A percentile compares a stretch with the other conserved stretches of the same genome.
phyloP scores from a whole-genome alignment of 2,329 filamentous ascomycete genomes.

The Exophiala sp. region DNA sequence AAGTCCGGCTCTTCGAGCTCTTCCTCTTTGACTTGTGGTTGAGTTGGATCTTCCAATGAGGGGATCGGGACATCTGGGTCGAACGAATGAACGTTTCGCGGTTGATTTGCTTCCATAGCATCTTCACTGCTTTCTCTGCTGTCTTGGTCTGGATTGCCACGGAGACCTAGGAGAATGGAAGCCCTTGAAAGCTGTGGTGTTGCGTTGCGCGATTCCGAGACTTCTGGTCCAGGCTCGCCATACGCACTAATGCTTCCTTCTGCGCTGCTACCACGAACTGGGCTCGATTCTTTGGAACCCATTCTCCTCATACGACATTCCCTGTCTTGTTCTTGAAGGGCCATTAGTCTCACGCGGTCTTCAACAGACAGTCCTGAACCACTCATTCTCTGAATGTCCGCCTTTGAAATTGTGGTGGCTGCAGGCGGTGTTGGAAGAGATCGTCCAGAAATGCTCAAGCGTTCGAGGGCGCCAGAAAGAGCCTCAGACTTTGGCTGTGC shows the following conservation, averaged over 20 bases:
- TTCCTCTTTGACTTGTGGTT: slow-evolving; percentile 56
- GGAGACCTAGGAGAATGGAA: slow-evolving; percentile 81
- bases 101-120: slow-evolving; percentile 29
- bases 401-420: slow-evolving; percentile 65
- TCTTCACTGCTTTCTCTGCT: slow-evolving; percentile 46
- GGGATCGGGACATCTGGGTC: slow-evolving; percentile 90
- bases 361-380: slow-evolving; percentile 77
- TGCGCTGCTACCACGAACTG: slow-evolving; percentile 36
- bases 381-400: slow-evolving; percentile 73
- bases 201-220: slow-evolving; percentile 65
- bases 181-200: slow-evolving; percentile 63
- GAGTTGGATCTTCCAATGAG: slow-evolving; percentile 65
- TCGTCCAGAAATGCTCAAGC: slow-evolving; percentile 63
- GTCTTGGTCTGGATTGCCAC: slow-evolving; percentile 54
- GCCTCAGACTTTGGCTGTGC: slow-evolving; percentile 21
- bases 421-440: slow-evolving; percentile 69
- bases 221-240: slow-evolving; percentile 43
- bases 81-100: slow-evolving; percentile 38
- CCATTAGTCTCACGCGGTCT: slow-evolving; percentile 82
- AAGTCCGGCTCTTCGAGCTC: slow-evolving; percentile 61
- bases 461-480: slow-evolving; percentile 68
- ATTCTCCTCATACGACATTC: slow-evolving; percentile 67
- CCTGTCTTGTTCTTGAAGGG: slow-evolving; percentile 65
- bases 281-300: slow-evolving; percentile 37
- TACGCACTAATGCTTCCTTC: slow-evolving; percentile 33